Base-by-base conservation (phyloP, 2,329 filamentous ascomycete species). In the Colletotrichum destructivum region DNA sequence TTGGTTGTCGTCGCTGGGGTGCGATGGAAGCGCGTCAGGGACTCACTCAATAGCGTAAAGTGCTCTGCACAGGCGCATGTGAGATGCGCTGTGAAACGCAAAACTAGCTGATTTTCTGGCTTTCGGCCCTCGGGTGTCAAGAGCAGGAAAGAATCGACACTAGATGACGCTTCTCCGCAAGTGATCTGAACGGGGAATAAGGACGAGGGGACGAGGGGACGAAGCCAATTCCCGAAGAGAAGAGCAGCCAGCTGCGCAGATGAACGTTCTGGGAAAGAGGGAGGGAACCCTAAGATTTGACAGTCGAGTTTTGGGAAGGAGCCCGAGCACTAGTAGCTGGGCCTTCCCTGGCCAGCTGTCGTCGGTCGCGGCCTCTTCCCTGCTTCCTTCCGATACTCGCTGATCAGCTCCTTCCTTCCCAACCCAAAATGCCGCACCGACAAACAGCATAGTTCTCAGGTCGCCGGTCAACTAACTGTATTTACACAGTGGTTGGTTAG, bases 141-240 rank as follows among this genome's bases (percentile, higher is more conserved):
- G 16, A 42, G 46, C 35, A 55, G 16, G 21, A 47, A 44, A 38
- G 11, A 42, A 66, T 66, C 55, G 62, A 47, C 62, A 44, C 62
- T 62, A 67, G 42, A 54, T 63, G 59, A 60, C n/a, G 59, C 57
- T 62, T 68, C 63, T 71, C 63, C 68, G 68, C 68, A 63, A 55
- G 56, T 49, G 62, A 66, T 66, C 55, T 49, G 40, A 40, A 51
- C 47, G 62, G 56, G 63, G 56, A 71, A 51, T 44, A 38, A 54
- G 61, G 26, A 66, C 31, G 57, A 40, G 21, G 63, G 35, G 51
- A 64, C 60, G 65, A 69, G 26, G 26, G 61, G 26, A 66, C 31
- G 57, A 40, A 69, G 69, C 62, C 59, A 71, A 52, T 63, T 68
- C 57, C 42, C 52, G 44, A 52, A 16, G 12, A 15, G 31, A 63